Percentiles rank a stretch among this genome's conserved stretches.
These are phyloP conservation scores for Aciculoconidium aculeatum DNA, from an alignment of 805 yeast species.

Conservation along the genomic window DNA sequence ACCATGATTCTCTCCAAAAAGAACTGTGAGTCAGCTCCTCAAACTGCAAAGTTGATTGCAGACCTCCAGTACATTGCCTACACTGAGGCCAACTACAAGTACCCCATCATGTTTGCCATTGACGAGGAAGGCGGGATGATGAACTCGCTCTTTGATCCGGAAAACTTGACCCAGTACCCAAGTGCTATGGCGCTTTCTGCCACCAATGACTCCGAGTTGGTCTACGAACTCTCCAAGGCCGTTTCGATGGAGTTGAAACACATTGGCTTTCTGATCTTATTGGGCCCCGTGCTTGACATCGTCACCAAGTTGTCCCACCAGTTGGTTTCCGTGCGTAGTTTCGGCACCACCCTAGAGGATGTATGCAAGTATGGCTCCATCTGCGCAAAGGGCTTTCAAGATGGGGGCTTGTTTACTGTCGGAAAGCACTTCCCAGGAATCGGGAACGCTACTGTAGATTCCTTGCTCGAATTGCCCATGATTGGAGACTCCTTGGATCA, in stretches of 20 bases:
- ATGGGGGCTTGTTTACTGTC: slow-evolving; percentile 48
- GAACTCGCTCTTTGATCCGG: slow-evolving; percentile 50
- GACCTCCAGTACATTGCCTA: slow-evolving; percentile 52
- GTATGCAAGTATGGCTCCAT: slow-evolving; percentile 51
- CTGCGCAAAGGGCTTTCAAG: slow-evolving; percentile 46
- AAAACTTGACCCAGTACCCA: slow-evolving; percentile 50
- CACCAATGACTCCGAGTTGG: slow-evolving; percentile 43
- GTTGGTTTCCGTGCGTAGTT: slow-evolving; percentile 53
- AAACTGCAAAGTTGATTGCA: slow-evolving; percentile 43
- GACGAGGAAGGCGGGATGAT: slow-evolving; percentile 65
- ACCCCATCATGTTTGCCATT: slow-evolving; percentile 51
- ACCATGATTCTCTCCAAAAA: slow-evolving; percentile 47
- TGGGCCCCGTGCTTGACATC: slow-evolving; percentile 62
- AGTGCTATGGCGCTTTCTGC: slow-evolving; percentile 64
- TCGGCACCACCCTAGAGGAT: slow-evolving; percentile 55
- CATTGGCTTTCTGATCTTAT: slow-evolving; percentile 50
- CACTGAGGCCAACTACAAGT: slow-evolving; percentile 39
- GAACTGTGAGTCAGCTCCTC: slow-evolving; percentile 45
- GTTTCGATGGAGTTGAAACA: slow-evolving; percentile 46
- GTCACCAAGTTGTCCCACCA: slow-evolving; percentile 51
- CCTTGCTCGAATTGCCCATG: slow-evolving; percentile 52
- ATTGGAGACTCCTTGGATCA: slow-evolving; percentile 51
- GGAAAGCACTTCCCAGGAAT: slow-evolving; percentile 68
- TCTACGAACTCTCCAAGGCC: slow-evolving; percentile 48
- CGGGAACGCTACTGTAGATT: slow-evolving; percentile 55